Percentiles rank a stretch among this genome's conserved stretches.
Conservation (phyloP, 139 green algal species). For the Picochlorum sp. region DNA sequence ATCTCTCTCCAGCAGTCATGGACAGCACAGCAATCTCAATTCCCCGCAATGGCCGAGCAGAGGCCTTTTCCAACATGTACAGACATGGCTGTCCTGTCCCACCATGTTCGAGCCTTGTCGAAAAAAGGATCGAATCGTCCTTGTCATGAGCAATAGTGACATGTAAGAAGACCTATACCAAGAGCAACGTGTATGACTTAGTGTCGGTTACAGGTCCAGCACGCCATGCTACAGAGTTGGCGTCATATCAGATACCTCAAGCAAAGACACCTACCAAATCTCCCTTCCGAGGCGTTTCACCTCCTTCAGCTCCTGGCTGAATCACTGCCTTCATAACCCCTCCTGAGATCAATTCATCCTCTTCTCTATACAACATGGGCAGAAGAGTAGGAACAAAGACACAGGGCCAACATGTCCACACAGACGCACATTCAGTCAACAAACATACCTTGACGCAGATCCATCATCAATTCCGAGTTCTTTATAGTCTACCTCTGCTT, state of each 20-base stretch:
- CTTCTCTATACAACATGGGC: slow-evolving; percentile 12
- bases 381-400: no score
- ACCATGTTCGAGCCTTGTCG: slow-evolving; percentile 42
- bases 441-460: neutral
- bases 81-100: slow-evolving; percentile 49
- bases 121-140: slow-evolving; percentile 36
- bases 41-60: slow-evolving; percentile 41
- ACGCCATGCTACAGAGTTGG: neutral
- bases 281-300: slow-evolving; percentile 5
- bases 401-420: no score
- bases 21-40: slow-evolving; percentile 67
- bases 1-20: slow-evolving; percentile 45
- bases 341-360: slow-evolving; percentile 17
- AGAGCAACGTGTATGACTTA: no score
- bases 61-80: slow-evolving; percentile 51
- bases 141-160: slow-evolving; percentile 13
- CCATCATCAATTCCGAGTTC: slow-evolving; percentile 5
- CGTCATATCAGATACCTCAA: neutral
- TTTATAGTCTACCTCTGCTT: slow-evolving; percentile 1
- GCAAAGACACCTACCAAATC: slow-evolving; percentile 13
- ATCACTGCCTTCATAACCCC: slow-evolving; percentile 21
- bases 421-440: no score
- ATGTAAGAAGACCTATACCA: slow-evolving; percentile 21
- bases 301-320: slow-evolving; percentile 16
- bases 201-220: no score